Conservation (phyloP, 352 stramenopile species). For the Phytophthora gonapodyides region DNA sequence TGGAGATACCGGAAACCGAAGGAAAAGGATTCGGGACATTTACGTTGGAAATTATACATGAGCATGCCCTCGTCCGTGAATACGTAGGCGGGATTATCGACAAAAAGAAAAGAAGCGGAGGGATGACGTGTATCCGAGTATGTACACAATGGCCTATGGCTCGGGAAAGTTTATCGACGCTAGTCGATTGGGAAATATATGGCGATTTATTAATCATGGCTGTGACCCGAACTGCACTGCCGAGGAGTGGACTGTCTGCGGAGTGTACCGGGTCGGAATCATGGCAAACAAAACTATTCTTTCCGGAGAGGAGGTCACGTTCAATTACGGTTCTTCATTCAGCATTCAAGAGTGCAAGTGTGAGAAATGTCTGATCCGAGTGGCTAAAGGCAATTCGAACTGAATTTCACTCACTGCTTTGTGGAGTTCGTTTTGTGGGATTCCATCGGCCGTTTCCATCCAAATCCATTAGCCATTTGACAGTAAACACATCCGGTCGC, state of each 20-base stretch:
- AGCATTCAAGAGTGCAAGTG: too few species aligned
- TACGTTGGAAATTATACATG: background rate
- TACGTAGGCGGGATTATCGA: slow-evolving; percentile 1
- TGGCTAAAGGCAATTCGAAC: too few species aligned
- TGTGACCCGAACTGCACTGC: background rate
- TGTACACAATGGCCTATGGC: background rate
- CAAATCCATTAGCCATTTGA: slow-evolving; percentile 11
- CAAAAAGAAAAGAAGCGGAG: background rate
- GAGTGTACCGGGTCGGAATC: background rate
- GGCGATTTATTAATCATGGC: background rate
- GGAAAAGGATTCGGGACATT: background rate
- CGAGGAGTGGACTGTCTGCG: background rate
- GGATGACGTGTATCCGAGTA: background rate
- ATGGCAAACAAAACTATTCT: background rate
- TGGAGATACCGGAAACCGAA: too few species aligned
- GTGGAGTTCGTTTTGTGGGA: too few species aligned
- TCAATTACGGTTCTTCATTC: background rate
- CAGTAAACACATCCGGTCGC: background rate
- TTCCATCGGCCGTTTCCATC: slow-evolving; percentile 2
- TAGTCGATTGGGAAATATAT: background rate
- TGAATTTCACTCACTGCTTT: too few species aligned
- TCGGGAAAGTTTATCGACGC: background rate
- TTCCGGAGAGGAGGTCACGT: background rate
- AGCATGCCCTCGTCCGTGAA: background rate
- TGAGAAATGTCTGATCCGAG: too few species aligned